Evolutionary conservation across 305 asterid species (phyloP).

Genomic region (Fraxinus floribunda): DNA sequence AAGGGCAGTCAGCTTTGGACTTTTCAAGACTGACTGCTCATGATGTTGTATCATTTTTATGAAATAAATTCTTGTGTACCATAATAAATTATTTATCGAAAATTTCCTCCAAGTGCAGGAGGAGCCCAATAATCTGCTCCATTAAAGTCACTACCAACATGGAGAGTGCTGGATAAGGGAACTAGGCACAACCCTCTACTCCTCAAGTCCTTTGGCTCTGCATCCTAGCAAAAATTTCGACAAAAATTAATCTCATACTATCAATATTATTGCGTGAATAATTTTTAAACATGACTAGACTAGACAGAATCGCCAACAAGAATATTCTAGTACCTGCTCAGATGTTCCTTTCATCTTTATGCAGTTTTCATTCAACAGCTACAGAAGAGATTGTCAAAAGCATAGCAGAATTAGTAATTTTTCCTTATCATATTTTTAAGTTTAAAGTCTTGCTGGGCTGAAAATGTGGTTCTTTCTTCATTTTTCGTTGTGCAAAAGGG

Average conservation of each 20-base stretch:
- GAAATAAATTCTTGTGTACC: neutral
- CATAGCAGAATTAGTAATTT: neutral
- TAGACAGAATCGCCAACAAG: neutral
- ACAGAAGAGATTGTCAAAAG: constrained; percentile 1
- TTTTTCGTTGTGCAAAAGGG: neutral
- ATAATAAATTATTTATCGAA: constrained; percentile 32
- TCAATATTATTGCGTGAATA: neutral
- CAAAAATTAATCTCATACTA: neutral
- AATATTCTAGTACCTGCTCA: constrained; percentile 31
- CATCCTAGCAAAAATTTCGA: constrained; percentile 30
- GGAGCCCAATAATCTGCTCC: constrained; percentile 88
- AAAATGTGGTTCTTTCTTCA: neutral
- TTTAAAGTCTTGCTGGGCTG: neutral
- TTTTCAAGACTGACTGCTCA: constrained; percentile 68
- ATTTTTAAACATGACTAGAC: neutral
- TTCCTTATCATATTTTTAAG: neutral
- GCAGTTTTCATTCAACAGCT: constrained; percentile 51
- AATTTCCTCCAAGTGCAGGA: constrained; percentile 45
- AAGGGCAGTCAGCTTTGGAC: constrained; percentile 68
- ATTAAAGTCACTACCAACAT: constrained; percentile 60
- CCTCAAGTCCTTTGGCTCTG: constrained; percentile 52
- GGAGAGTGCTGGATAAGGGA: constrained; percentile 68
- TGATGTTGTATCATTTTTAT: constrained; percentile 63
- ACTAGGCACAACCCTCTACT: constrained; percentile 82
- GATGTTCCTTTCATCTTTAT: constrained; percentile 47